phyloP scores from a whole-genome alignment of 108 stramenopile species.

The Cylindrotheca closterium region DNA sequence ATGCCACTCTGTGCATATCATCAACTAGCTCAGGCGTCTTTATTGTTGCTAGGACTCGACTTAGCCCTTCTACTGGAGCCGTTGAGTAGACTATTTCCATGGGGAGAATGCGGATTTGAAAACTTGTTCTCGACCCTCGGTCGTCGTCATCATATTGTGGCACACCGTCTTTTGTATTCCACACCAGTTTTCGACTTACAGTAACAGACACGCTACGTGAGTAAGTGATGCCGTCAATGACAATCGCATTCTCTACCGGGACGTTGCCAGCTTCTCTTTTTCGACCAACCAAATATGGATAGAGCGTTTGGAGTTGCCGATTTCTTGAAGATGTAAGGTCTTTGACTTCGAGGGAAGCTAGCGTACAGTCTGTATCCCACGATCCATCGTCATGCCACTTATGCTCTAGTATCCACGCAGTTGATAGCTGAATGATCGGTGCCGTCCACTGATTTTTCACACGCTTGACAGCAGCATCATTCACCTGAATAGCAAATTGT shows the following conservation, averaged over 20 bases:
- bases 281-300: constrained; percentile 26
- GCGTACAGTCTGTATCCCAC: constrained; percentile 32
- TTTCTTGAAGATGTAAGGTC: constrained; percentile 30
- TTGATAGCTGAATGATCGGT: constrained; percentile 45
- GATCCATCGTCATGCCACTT: constrained; percentile 43
- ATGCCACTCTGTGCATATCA: constrained; percentile 59
- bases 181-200: constrained; percentile 21
- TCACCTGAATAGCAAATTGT: constrained; percentile 47
- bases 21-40: constrained; percentile 57
- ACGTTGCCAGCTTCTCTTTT: constrained; percentile 4
- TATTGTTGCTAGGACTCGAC: constrained; percentile 51
- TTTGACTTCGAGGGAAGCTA: constrained; percentile 39
- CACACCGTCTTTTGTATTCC: constrained; percentile 3
- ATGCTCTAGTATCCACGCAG: constrained; percentile 37
- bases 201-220: constrained; percentile 23
- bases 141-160: constrained; percentile 1
- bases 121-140: constrained; percentile 29
- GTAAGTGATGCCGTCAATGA: constrained; percentile 25
- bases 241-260: constrained; percentile 14
- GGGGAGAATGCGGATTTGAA: constrained; percentile 42
- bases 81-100: constrained; percentile 69
- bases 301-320: background rate
- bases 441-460: background rate
- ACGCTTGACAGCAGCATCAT: constrained; percentile 31
- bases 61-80: constrained; percentile 54